A percentile compares a stretch with the other conserved stretches of the same genome.
Conservation (phyloP, 805 yeast species). For the Barnettozyma sp. region DNA sequence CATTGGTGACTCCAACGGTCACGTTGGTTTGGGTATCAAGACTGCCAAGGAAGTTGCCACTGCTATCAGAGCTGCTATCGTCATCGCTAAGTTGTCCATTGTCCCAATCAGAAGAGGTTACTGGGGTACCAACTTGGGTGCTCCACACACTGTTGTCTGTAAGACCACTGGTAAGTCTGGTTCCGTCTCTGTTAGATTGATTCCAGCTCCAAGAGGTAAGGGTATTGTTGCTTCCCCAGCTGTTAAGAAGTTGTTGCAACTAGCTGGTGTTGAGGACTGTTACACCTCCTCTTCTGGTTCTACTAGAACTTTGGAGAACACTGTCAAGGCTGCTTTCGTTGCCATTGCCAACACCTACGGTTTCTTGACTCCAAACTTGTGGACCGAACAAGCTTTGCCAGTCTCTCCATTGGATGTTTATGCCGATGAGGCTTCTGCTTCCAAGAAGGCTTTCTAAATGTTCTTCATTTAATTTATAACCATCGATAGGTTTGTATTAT, state of each 20-base stretch:
- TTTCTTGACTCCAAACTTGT: conserved; percentile 99
- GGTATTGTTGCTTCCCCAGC: conserved; percentile 99
- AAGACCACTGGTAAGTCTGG: conserved; percentile 99
- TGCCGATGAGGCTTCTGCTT: conserved; percentile 73
- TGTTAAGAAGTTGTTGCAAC: conserved; percentile 96
- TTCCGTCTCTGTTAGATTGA: conserved; percentile 96
- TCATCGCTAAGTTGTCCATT: conserved; percentile 97
- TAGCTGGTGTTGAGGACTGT: conserved; percentile 99
- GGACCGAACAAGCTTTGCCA: conserved; percentile 80
- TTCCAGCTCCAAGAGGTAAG: conserved; percentile 99
- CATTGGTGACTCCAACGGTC: conserved; percentile 99
- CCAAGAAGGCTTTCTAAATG: conserved; percentile 72
- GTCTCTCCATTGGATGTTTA: conserved; percentile 93
- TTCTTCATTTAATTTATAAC: no score
- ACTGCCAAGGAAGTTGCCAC: conserved; percentile 99
- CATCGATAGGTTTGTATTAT: no score
- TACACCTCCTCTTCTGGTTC: conserved; percentile 98
- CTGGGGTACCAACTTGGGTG: conserved; percentile 99
- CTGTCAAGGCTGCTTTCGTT: conserved; percentile 98
- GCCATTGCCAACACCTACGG: conserved; percentile 99
- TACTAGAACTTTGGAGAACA: conserved; percentile 99
- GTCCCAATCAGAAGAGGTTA: conserved; percentile 99
- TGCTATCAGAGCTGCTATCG: conserved; percentile 99
- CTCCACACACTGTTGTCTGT: conserved; percentile 97
- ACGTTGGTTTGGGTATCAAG: conserved; percentile 99